Conservation (phyloP, 225 moss, liverwort and hornwort species). For the Neckera pumila region DNA sequence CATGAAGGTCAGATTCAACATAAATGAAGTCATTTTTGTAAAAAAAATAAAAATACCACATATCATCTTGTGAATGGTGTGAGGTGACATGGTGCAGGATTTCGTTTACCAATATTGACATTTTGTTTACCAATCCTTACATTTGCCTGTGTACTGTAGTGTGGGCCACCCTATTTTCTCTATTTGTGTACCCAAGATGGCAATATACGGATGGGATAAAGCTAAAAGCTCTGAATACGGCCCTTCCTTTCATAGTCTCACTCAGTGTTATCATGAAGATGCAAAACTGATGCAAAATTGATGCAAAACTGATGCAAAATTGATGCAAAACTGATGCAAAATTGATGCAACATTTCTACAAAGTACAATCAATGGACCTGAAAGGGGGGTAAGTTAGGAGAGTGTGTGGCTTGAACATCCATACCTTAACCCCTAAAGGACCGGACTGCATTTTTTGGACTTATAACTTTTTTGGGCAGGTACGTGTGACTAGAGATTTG, state of each 20-base stretch:
- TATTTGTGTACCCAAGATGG: background rate
- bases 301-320: too few relatives aligned
- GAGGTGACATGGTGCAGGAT: background rate
- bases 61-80: background rate
- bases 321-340: background rate
- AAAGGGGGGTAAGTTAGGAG: too few relatives aligned
- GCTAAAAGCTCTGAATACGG: background rate
- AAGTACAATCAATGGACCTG: background rate
- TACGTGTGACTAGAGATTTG: too few relatives aligned
- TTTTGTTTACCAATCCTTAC: background rate
- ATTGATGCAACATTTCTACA: background rate
- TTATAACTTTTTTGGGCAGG: too few relatives aligned
- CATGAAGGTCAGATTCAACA: too few relatives aligned
- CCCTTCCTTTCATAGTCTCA: too few relatives aligned
- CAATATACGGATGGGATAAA: background rate
- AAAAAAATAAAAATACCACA: background rate
- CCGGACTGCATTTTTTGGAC: too few relatives aligned
- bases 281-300: background rate
- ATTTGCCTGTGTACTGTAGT: background rate
- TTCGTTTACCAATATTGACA: background rate
- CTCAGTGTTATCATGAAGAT: background rate
- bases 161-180: background rate
- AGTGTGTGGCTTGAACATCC: background rate
- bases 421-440: too few relatives aligned
- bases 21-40: too few relatives aligned